phyloP scores from a whole-genome alignment of 179 eudicot species.

The Beta macrorhiza region DNA sequence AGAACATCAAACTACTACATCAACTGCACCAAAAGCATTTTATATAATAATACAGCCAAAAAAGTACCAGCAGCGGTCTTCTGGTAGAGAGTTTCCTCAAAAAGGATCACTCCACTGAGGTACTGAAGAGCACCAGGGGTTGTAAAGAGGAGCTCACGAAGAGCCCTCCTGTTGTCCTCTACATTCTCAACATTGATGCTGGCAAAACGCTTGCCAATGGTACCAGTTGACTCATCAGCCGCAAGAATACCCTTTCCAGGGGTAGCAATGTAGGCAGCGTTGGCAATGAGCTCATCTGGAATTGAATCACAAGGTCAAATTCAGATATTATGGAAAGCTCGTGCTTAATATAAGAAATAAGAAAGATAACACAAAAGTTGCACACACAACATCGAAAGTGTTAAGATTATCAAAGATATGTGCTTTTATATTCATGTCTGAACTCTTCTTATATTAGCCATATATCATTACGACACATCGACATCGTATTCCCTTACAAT shows the following conservation, averaged over 20 bases:
- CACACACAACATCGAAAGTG: no score
- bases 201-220: slow-evolving; percentile 76
- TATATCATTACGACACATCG: no score
- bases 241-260: slow-evolving; percentile 97
- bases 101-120: slow-evolving; percentile 82
- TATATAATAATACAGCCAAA: neutral
- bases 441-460: no score
- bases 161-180: slow-evolving; percentile 79
- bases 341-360: neutral
- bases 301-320: neutral
- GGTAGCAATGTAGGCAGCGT: slow-evolving; percentile 81
- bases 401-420: no score
- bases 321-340: neutral
- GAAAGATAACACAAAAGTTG: neutral
- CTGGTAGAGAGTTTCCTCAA: slow-evolving; percentile 86
- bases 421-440: no score
- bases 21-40: neutral
- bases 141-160: slow-evolving; percentile 83
- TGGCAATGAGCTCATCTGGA: slow-evolving; percentile 85
- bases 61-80: slow-evolving; percentile 52
- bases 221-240: slow-evolving; percentile 92
- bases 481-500: no score
- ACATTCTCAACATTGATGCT: slow-evolving; percentile 86
- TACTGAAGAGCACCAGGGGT: slow-evolving; percentile 43
- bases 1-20: neutral